Percentiles rank a stretch among this genome's conserved stretches.
Conservation (phyloP, 1,284 basidiomycete species). For the Heterobasidion irregulare region DNA sequence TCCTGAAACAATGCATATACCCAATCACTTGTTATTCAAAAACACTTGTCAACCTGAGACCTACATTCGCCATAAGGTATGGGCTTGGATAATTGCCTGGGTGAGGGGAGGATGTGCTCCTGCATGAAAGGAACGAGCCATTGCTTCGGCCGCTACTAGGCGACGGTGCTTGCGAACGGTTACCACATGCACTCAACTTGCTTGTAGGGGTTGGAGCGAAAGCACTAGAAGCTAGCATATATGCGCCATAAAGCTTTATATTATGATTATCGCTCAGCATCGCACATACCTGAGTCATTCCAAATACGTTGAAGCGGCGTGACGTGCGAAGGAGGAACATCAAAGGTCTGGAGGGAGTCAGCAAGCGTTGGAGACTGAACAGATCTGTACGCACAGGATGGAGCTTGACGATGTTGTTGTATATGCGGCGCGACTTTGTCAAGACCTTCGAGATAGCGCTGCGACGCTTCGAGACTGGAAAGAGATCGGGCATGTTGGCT, state of each 20-base stretch:
- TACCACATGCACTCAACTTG: background rate
- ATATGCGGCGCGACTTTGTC: conserved; percentile 1
- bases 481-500: background rate
- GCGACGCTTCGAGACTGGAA: background rate
- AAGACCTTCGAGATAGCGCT: background rate
- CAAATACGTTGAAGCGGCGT: background rate
- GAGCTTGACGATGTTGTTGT: conserved; percentile 10
- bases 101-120: background rate
- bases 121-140: background rate
- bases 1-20: background rate
- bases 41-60: background rate
- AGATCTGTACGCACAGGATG: conserved; percentile 7
- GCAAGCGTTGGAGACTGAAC: background rate
- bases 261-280: background rate
- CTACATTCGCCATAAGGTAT: background rate
- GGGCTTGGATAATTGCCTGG: background rate
- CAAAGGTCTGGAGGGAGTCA: conserved; percentile 4
- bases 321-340: conserved; percentile 7
- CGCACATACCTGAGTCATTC: background rate
- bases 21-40: background rate
- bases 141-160: background rate
- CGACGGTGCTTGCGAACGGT: background rate
- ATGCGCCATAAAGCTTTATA: background rate
- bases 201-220: background rate
- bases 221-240: background rate